Conservation (phyloP, 225 moss, liverwort and hornwort genomes). For the Sphagnum tenellum region DNA sequence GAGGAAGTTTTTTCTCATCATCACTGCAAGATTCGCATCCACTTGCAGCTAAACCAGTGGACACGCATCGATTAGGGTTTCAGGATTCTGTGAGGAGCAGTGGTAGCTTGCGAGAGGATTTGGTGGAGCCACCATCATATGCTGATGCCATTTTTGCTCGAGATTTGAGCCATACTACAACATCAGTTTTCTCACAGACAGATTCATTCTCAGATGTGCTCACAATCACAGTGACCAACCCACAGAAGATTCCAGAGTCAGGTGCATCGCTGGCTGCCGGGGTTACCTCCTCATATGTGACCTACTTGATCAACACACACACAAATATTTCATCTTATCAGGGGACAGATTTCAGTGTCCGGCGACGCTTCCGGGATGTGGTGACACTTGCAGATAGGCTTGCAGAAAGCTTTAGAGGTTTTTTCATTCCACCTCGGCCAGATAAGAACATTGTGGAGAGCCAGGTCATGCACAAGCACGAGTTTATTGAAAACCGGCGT, state of each 20-base stretch:
- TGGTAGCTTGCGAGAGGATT: constrained; percentile 56
- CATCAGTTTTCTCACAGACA: constrained; percentile 56
- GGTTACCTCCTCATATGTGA: constrained; percentile 65
- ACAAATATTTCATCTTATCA: constrained; percentile 81
- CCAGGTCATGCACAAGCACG: constrained; percentile 96
- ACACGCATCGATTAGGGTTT: constrained; percentile 67
- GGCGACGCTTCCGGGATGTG: constrained; percentile 87
- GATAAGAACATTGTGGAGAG: constrained; percentile 98
- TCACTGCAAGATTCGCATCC: constrained; percentile 41
- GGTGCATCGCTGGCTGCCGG: constrained; percentile 63
- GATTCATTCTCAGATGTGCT: constrained; percentile 49
- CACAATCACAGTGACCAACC: constrained; percentile 69
- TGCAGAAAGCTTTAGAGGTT: constrained; percentile 74
- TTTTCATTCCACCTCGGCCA: constrained; percentile 93
- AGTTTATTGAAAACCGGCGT: constrained; percentile 92
- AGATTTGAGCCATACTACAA: constrained; percentile 51
- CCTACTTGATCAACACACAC: constrained; percentile 67
- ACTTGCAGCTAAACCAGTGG: constrained; percentile 40
- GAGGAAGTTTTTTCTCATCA: constrained; percentile 56
- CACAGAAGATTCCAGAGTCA: constrained; percentile 72
- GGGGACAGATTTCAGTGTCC: constrained; percentile 78
- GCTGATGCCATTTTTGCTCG: constrained; percentile 97
- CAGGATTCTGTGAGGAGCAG: constrained; percentile 53
- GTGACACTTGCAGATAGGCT: constrained; percentile 81
- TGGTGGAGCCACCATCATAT: constrained; percentile 94